These are phyloP conservation scores for Aegilops bicornis DNA, from an alignment of 176 grass and related monocot species.

Conservation along the genomic window DNA sequence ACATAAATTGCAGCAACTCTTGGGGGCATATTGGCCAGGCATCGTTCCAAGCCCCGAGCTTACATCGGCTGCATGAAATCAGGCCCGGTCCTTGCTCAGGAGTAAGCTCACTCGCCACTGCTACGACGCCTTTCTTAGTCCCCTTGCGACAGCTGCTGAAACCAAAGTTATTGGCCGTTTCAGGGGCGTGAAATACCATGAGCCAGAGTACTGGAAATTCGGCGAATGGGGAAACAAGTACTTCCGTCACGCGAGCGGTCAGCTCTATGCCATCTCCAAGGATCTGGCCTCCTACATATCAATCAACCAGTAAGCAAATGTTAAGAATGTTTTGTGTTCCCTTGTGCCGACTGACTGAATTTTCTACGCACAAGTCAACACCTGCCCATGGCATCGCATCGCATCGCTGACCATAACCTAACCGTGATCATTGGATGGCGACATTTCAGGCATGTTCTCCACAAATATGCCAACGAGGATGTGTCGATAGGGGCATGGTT, in stretches of 20 bases:
- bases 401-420: background rate
- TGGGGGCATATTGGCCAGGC: constrained; percentile 56
- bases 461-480: constrained; percentile 82
- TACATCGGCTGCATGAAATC: constrained; percentile 98
- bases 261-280: constrained; percentile 63
- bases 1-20: constrained; percentile 64
- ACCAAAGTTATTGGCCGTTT: background rate
- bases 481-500: constrained; percentile 74
- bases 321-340: background rate
- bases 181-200: constrained; percentile 59
- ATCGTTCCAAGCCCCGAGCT: constrained; percentile 70
- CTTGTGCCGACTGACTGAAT: background rate
- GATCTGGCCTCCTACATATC: constrained; percentile 64
- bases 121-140: background rate
- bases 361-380: background rate
- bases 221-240: constrained; percentile 64
- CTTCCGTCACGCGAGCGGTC: constrained; percentile 52
- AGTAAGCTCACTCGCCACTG: constrained; percentile 48
- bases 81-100: constrained; percentile 83
- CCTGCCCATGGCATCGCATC: background rate
- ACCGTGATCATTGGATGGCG: constrained; percentile 2
- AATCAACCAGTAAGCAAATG: constrained; percentile 49
- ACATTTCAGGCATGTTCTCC: constrained; percentile 61
- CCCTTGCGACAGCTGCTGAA: background rate
- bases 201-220: constrained; percentile 71